phyloP scores from a whole-genome alignment of 176 grass and related monocot genomes.

The Ananas comosus region DNA sequence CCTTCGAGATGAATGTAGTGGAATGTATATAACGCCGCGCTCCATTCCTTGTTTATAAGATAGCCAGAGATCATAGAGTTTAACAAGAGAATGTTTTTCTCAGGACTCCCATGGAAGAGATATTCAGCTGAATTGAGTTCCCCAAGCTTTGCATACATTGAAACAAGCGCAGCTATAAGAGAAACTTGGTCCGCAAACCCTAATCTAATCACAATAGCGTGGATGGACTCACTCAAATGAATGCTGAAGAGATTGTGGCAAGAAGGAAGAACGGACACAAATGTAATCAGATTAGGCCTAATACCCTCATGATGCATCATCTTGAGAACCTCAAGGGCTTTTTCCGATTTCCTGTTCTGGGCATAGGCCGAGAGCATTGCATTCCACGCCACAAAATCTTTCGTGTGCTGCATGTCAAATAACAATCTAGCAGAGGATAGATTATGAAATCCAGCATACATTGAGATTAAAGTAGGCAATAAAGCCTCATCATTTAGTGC shows the following conservation, averaged over 20 bases:
- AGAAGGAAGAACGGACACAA: conserved; percentile 51
- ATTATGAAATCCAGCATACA: conserved; percentile 39
- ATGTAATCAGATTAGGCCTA: conserved; percentile 39
- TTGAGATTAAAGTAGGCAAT: conserved; percentile 40
- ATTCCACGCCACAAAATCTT: conserved; percentile 48
- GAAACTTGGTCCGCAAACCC: conserved; percentile 42
- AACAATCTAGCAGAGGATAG: conserved; percentile 35
- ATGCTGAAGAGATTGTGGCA: conserved; percentile 38
- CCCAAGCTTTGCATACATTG: conserved; percentile 52
- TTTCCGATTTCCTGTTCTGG: conserved; percentile 31
- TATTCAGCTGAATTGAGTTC: conserved; percentile 32
- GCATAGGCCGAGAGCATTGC: conserved; percentile 49
- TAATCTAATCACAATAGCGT: conserved; percentile 40
- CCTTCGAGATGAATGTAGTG: conserved; percentile 34
- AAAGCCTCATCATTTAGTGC: conserved; percentile 29
- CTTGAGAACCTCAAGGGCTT: conserved; percentile 36
- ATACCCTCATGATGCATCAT: conserved; percentile 27
- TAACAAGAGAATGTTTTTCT: conserved; percentile 43
- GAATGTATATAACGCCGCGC: conserved; percentile 23
- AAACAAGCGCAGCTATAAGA: conserved; percentile 50
- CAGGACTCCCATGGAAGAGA: conserved; percentile 18
- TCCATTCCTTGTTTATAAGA: conserved; percentile 36
- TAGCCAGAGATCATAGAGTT: conserved; percentile 67
- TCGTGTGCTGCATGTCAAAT: conserved; percentile 26
- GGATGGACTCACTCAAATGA: conserved; percentile 33